phyloP scores from a whole-genome alignment of 2,329 filamentous ascomycete genomes.

The Xylariales sp. region DNA sequence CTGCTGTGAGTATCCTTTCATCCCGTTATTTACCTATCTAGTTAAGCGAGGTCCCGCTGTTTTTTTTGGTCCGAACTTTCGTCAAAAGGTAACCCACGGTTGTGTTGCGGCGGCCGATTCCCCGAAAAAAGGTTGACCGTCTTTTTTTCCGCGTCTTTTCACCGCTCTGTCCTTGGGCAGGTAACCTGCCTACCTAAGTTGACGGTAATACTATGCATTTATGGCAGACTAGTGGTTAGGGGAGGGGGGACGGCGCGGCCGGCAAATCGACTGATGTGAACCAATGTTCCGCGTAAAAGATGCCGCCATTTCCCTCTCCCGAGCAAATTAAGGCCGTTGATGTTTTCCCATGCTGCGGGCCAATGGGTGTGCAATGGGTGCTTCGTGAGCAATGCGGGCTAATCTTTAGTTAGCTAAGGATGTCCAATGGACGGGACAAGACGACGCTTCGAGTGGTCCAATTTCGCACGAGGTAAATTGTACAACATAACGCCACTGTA shows the following conservation, averaged over 20 bases:
- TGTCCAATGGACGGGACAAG: constrained; percentile 10
- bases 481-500: constrained; percentile 11
- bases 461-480: neutral
- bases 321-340: constrained; percentile 2
- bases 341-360: too few species aligned
- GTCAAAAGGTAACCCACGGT: too few species aligned
- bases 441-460: constrained; percentile 1
- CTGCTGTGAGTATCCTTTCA: too few species aligned
- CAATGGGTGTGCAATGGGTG: neutral
- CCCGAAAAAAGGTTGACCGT: constrained; percentile 2
- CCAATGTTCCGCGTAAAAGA: neutral
- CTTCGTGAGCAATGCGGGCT: constrained; percentile 1
- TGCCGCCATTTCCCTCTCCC: neutral
- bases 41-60: neutral
- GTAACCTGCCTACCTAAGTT: too few species aligned
- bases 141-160: constrained; percentile 8
- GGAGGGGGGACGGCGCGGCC: neutral
- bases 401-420: constrained; percentile 7
- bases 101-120: too few species aligned
- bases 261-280: constrained; percentile 6
- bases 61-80: too few species aligned
- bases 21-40: too few species aligned
- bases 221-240: neutral
- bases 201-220: neutral
- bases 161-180: constrained; percentile 12